Evolutionary conservation across 148 eudicot species (phyloP).

Genomic region (Nepenthes gracilis): DNA sequence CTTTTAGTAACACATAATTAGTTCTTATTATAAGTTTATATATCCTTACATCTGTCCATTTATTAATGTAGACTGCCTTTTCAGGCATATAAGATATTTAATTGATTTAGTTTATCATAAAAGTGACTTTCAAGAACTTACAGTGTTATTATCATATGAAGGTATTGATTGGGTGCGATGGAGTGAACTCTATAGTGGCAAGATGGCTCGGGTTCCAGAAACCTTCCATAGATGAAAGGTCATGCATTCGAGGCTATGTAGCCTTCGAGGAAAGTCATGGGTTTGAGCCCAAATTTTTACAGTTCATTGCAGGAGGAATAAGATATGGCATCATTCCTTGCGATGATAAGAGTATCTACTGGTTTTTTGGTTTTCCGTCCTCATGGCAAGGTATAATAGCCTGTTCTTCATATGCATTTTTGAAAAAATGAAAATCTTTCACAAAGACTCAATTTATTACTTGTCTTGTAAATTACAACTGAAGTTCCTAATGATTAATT

Average conservation of each 20-base stretch:
- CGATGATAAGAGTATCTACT: slow-evolving; percentile 27
- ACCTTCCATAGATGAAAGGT: slow-evolving; percentile 27
- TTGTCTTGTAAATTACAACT: too few relatives aligned
- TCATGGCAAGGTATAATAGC: slow-evolving; percentile 25
- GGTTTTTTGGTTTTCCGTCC: slow-evolving; percentile 43
- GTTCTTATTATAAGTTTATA: background rate
- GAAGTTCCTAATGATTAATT: too few relatives aligned
- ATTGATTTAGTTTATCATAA: background rate
- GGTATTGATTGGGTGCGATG: slow-evolving; percentile 58
- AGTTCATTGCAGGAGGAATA: slow-evolving; percentile 30
- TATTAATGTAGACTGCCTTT: too few relatives aligned
- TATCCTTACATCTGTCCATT: background rate
- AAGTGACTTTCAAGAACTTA: too few relatives aligned
- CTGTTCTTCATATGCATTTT: background rate
- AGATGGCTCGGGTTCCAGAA: slow-evolving; percentile 38
- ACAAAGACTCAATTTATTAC: too few relatives aligned
- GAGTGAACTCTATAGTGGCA: slow-evolving; percentile 49
- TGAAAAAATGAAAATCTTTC: background rate
- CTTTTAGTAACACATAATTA: background rate
- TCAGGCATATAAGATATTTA: too few relatives aligned
- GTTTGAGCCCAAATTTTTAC: slow-evolving; percentile 31
- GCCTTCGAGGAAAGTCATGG: slow-evolving; percentile 28
- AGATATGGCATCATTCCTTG: slow-evolving; percentile 38
- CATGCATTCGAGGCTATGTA: slow-evolving; percentile 29
- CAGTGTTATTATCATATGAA: slow-evolving; percentile 3